These are phyloP conservation scores for Cyclostephanos tholiformis DNA, from an alignment of 108 stramenopile species.

Conservation along the genomic window DNA sequence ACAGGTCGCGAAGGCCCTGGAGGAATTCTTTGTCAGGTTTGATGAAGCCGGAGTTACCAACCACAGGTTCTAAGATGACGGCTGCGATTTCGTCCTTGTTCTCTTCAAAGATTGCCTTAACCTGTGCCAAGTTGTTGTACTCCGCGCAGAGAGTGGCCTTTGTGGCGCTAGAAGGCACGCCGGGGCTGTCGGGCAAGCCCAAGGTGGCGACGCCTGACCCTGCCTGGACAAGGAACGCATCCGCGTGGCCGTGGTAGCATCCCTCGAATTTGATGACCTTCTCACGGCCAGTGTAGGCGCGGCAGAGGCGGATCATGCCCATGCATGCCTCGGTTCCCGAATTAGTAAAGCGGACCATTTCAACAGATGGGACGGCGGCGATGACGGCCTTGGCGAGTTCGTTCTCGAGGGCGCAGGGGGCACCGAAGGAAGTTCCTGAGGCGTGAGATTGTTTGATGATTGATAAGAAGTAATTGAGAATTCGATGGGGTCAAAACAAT, in stretches of 20 bases:
- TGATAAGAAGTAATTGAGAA: neutral
- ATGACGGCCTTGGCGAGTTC: slow-evolving; percentile 96
- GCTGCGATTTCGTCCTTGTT: slow-evolving; percentile 95
- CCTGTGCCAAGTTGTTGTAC: slow-evolving; percentile 95
- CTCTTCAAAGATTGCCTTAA: slow-evolving; percentile 85
- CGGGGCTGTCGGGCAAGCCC: slow-evolving; percentile 96
- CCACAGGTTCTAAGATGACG: slow-evolving; percentile 96
- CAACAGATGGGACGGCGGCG: slow-evolving; percentile 96
- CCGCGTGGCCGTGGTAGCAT: slow-evolving; percentile 99
- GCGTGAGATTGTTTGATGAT: neutral
- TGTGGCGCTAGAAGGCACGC: slow-evolving; percentile 92
- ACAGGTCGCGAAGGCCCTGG: slow-evolving; percentile 87
- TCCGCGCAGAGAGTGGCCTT: slow-evolving; percentile 93
- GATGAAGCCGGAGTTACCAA: slow-evolving; percentile 99
- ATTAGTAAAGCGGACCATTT: slow-evolving; percentile 99
- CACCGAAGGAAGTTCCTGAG: slow-evolving; percentile 92
- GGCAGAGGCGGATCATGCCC: slow-evolving; percentile 98
- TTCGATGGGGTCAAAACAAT: neutral
- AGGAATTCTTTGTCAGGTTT: slow-evolving; percentile 96
- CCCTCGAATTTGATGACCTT: slow-evolving; percentile 99
- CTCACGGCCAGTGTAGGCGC: slow-evolving; percentile 93
- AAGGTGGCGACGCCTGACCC: slow-evolving; percentile 98
- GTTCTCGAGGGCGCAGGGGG: slow-evolving; percentile 95
- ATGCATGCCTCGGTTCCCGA: slow-evolving; percentile 99
- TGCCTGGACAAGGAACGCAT: slow-evolving; percentile 97